Percentiles rank a stretch among this genome's conserved stretches.
These are phyloP conservation scores for Pseudocercospora musae DNA, from an alignment of 2,329 filamentous ascomycete species.

Conservation along the genomic window DNA sequence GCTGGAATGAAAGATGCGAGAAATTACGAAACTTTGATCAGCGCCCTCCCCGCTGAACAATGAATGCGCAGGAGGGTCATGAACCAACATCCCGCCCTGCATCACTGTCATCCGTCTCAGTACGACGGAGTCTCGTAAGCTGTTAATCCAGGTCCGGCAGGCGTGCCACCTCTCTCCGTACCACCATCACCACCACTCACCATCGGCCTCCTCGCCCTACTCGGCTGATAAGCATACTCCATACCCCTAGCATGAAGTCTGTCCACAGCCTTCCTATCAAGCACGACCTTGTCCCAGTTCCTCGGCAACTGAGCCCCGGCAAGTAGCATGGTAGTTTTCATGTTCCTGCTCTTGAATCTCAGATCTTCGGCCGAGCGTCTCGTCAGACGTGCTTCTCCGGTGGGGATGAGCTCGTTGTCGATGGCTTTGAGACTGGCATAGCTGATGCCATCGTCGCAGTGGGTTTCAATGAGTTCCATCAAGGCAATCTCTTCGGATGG, in stretches of 20 bases:
- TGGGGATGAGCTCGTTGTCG: constrained; percentile 18
- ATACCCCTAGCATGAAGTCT: constrained; percentile 32
- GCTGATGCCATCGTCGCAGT: constrained; percentile 38
- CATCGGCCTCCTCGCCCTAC: not conserved
- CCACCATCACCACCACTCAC: not conserved
- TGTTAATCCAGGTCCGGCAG: not conserved
- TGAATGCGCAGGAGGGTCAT: too few species aligned
- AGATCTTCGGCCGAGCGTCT: constrained; percentile 50
- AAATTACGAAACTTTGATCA: too few species aligned
- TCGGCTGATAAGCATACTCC: constrained; percentile 24
- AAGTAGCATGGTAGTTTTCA: constrained; percentile 48
- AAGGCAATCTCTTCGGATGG: constrained; percentile 42
- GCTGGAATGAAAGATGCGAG: too few species aligned
- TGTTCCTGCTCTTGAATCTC: constrained; percentile 48
- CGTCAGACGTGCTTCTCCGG: constrained; percentile 32
- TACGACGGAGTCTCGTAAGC: not conserved
- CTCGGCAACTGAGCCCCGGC: constrained; percentile 37
- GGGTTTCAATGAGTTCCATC: constrained; percentile 47
- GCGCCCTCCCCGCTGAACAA: too few species aligned
- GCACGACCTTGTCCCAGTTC: constrained; percentile 44
- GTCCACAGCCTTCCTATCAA: constrained; percentile 42
- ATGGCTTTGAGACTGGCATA: constrained; percentile 48
- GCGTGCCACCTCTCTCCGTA: not conserved
- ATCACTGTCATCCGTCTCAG: not conserved
- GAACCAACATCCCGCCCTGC: too few species aligned